Conservation (phyloP, 345 rosid genomes). For the Hirschfeldia incana region DNA sequence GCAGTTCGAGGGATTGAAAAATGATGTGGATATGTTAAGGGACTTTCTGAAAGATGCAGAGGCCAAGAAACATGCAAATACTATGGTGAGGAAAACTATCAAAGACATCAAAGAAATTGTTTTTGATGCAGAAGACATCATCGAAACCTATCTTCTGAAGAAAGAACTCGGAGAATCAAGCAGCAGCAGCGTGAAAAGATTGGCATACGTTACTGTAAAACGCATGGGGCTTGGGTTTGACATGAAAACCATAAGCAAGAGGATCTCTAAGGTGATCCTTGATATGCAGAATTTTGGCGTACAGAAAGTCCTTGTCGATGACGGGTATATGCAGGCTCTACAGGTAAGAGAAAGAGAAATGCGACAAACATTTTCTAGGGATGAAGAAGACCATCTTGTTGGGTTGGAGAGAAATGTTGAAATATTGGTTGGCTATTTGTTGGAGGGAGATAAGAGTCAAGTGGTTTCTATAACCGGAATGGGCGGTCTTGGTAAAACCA, state of each 20-base stretch:
- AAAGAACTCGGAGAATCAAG: not conserved
- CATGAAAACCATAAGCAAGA: not conserved
- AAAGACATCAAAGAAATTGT: not conserved
- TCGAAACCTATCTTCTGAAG: not conserved
- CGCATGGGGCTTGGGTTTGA: not conserved
- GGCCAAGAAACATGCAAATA: not conserved
- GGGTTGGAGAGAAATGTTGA: not conserved
- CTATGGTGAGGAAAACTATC: not conserved
- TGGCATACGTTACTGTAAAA: not conserved
- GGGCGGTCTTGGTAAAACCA: not conserved
- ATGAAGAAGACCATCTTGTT: not conserved
- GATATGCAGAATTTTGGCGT: not conserved
- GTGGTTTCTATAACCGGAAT: not conserved
- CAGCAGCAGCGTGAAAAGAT: not conserved
- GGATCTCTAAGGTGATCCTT: not conserved
- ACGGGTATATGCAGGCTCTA: not conserved
- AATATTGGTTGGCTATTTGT: not conserved
- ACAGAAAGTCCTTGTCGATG: not conserved
- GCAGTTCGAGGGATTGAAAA: not conserved
- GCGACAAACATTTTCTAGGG: not conserved
- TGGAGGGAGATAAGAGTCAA: not conserved
- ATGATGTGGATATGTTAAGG: not conserved
- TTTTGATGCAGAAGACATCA: not conserved
- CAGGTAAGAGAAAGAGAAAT: not conserved
- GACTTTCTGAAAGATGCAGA: not conserved